phyloP scores from a whole-genome alignment of 164 flowering plant species.

The Nelumbo lutea region DNA sequence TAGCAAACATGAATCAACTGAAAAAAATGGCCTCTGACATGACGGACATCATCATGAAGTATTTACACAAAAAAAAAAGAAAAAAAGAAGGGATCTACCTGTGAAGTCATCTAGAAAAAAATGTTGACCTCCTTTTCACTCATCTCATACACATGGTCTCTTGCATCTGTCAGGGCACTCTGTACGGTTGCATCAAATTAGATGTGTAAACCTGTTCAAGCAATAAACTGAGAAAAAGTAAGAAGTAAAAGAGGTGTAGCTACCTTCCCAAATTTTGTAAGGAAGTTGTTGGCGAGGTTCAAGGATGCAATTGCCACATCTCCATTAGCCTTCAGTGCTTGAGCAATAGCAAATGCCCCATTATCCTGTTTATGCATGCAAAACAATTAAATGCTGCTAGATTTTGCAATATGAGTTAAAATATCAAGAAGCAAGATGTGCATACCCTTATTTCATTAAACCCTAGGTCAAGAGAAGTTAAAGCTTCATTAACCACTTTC shows the following conservation, averaged over 20 bases:
- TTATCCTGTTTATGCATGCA: conserved; percentile 50
- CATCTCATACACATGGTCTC: conserved; percentile 90
- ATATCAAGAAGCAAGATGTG: not conserved
- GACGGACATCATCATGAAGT: conserved; percentile 4
- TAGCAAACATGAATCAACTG: conserved; percentile 10
- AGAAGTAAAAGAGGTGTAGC: not conserved
- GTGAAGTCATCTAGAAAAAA: conserved; percentile 43
- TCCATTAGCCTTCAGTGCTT: conserved; percentile 90
- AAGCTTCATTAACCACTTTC: conserved; percentile 88
- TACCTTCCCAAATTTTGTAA: conserved; percentile 96
- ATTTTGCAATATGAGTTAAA: not conserved
- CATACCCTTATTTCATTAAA: conserved; percentile 94
- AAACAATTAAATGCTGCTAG: not conserved
- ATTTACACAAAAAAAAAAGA: not conserved
- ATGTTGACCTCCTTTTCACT: conserved; percentile 71
- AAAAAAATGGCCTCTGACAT: conserved; percentile 5
- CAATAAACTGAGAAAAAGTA: not conserved
- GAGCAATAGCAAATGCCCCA: conserved; percentile 94
- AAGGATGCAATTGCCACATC: conserved; percentile 71
- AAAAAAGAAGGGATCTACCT: not conserved
- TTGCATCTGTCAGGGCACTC: conserved; percentile 93
- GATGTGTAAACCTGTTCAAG: no score
- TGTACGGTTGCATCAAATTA: conserved; percentile 21
- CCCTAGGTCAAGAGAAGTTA: conserved; percentile 77
- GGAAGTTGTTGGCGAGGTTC: conserved; percentile 76